Evolutionary conservation across 2,329 filamentous ascomycete genomes (phyloP).

Genomic region (Zasmidium angulare): DNA sequence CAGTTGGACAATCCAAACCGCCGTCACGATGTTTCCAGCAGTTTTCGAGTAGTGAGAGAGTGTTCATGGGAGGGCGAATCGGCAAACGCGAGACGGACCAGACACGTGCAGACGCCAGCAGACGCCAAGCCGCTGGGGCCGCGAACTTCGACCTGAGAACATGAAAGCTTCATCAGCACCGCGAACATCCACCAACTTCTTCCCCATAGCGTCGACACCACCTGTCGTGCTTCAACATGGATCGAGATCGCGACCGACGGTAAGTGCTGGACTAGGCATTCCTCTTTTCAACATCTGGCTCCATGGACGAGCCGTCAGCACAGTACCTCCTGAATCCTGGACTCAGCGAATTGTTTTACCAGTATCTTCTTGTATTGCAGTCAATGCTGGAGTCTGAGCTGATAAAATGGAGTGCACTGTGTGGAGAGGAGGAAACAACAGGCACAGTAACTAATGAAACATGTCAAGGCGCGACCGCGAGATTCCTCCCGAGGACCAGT

Average conservation of each 20-base stretch:
- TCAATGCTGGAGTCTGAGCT: no score
- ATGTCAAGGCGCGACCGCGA: slow-evolving; percentile 27
- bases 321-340: neutral
- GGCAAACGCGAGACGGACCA: neutral
- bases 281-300: neutral
- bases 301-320: neutral
- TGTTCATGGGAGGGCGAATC: neutral
- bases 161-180: neutral
- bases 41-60: neutral
- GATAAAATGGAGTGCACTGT: no score
- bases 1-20: neutral
- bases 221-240: slow-evolving; percentile 24
- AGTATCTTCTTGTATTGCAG: no score
- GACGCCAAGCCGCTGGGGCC: neutral
- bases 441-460: slow-evolving; percentile 8
- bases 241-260: slow-evolving; percentile 46
- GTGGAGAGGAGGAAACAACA: neutral
- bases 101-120: neutral
- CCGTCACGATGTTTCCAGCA: neutral
- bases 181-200: neutral
- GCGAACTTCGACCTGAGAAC: neutral
- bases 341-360: no score
- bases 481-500: slow-evolving; percentile 36
- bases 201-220: neutral
- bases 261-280: slow-evolving; percentile 30